Percentiles rank a stretch among this genome's conserved stretches.
Conservation (phyloP, 768 basidiomycete genomes). For the Phaffia australis region DNA sequence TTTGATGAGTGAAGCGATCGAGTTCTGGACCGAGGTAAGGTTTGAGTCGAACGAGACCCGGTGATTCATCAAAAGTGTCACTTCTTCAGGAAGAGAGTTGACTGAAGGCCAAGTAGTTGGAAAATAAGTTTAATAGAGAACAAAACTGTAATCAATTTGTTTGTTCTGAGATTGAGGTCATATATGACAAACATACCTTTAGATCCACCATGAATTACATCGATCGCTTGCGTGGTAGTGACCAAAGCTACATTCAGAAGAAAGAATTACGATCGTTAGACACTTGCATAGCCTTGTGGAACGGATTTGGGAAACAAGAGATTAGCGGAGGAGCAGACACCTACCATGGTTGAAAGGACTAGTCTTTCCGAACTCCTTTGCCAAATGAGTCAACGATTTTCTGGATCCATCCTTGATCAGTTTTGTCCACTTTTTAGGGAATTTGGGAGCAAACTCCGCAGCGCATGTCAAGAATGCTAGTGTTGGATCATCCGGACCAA, state of each 20-base stretch:
- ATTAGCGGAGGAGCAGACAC: not conserved
- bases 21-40: constrained; percentile 5
- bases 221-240: constrained; percentile 34
- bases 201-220: constrained; percentile 35
- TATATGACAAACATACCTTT: constrained; percentile 25
- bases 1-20: constrained; percentile 11
- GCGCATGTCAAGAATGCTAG: constrained; percentile 32
- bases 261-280: not conserved
- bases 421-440: constrained; percentile 31
- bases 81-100: constrained; percentile 24
- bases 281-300: not conserved
- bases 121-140: not conserved
- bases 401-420: constrained; percentile 28
- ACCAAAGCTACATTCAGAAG: constrained; percentile 26
- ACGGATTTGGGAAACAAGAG: too few relatives aligned
- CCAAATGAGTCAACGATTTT: constrained; percentile 29
- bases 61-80: constrained; percentile 23
- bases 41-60: constrained; percentile 18
- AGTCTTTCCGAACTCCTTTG: constrained; percentile 25
- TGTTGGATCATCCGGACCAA: constrained; percentile 33
- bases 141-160: not conserved
- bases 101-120: not conserved
- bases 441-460: constrained; percentile 29
- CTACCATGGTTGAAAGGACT: constrained; percentile 13
- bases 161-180: not conserved